phyloP scores from a whole-genome alignment of 306 rosid genomes.

The Cucumis hystrix region DNA sequence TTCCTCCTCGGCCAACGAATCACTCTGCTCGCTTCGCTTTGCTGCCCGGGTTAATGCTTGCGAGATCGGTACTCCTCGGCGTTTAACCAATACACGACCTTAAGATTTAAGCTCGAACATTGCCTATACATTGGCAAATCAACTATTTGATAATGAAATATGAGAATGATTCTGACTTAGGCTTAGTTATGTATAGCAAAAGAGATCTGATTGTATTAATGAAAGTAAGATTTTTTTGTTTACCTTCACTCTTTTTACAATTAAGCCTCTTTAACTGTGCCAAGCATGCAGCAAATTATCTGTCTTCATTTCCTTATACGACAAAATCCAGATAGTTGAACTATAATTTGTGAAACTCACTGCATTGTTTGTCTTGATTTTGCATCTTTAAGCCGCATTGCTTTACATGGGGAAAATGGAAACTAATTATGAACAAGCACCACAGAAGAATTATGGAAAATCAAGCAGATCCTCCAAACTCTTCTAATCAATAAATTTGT shows the following conservation, averaged over 20 bases:
- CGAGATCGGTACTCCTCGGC: conserved; percentile 87
- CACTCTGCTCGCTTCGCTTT: conserved; percentile 88
- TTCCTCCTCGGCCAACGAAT: conserved; percentile 55
- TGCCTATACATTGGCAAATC: conserved; percentile 14
- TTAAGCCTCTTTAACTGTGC: not conserved
- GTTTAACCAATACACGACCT: conserved; percentile 48
- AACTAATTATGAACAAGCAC: not conserved
- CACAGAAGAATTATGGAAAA: not conserved
- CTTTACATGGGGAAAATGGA: not conserved
- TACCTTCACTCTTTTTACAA: not conserved
- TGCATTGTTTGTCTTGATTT: not conserved
- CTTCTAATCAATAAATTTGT: not conserved
- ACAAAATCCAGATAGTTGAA: not conserved
- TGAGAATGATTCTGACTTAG: conserved; percentile 50
- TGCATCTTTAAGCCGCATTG: not conserved
- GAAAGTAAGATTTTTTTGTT: not conserved
- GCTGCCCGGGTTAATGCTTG: conserved; percentile 94
- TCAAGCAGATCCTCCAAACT: not conserved
- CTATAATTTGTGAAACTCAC: not conserved
- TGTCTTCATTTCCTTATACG: not conserved
- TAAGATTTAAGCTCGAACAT: conserved; percentile 52
- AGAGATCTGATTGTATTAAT: conserved; percentile 10
- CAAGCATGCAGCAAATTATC: not conserved
- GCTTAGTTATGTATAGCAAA: conserved; percentile 49
- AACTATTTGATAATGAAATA: conserved; percentile 13